Evolutionary conservation across 2,329 filamentous ascomycete genomes (phyloP).

Genomic region (Cytospora mali): DNA sequence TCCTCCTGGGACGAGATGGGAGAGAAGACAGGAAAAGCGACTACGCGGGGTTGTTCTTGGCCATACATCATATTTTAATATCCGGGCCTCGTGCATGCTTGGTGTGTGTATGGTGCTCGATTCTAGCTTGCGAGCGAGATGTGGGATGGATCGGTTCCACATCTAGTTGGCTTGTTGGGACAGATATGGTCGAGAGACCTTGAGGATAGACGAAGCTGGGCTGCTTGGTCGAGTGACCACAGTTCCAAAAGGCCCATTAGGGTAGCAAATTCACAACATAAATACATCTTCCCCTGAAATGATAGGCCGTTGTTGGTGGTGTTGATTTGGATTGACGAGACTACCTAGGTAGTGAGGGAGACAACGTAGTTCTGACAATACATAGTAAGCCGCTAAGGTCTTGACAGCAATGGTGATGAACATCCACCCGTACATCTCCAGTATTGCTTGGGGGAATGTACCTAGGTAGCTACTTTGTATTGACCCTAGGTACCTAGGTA

Average conservation of each 20-base stretch:
- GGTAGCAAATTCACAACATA: constrained; percentile 26
- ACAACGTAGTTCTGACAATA: not conserved
- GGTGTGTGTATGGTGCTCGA: constrained; percentile 4
- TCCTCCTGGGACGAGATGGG: constrained; percentile 20
- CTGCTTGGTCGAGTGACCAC: constrained; percentile 31
- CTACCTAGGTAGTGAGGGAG: too few relatives aligned
- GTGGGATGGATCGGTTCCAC: constrained; percentile 10
- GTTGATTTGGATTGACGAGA: constrained; percentile 2
- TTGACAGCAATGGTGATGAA: not conserved
- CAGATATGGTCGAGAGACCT: constrained; percentile 12
- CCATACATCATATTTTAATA: constrained; percentile 12
- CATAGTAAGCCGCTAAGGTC: too few relatives aligned
- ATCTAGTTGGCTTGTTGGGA: constrained; percentile 18
- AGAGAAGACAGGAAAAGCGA: constrained; percentile 13
- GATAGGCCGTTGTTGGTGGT: not conserved
- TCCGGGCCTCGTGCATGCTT: constrained; percentile 11
- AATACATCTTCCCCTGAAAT: constrained; percentile 17
- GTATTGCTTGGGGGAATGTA: too few relatives aligned
- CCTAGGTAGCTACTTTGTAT: too few relatives aligned
- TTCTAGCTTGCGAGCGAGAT: constrained; percentile 20
- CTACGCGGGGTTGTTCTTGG: constrained; percentile 22
- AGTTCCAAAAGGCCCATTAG: constrained; percentile 23
- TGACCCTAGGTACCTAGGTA: not conserved
- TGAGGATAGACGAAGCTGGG: constrained; percentile 22
- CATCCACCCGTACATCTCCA: too few relatives aligned